Evolutionary conservation across 2,329 filamentous ascomycete genomes (phyloP), one percentile per base, ranked within the genome.

Genomic region (Acrocalymma vagum): DNA sequence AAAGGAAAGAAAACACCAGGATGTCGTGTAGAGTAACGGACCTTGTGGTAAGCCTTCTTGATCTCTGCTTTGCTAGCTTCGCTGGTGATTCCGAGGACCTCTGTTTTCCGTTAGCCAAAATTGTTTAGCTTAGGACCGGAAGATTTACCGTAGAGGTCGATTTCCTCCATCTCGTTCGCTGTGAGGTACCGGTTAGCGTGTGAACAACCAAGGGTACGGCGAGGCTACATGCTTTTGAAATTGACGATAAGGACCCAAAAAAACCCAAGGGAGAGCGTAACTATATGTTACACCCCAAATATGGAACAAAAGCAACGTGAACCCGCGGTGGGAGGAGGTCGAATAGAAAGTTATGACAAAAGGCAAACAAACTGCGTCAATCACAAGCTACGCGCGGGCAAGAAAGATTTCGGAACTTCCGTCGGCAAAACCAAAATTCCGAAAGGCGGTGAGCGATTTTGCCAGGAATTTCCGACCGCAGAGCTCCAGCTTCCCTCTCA

Each of bases 1-100:
- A 41, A 13, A 25, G n/a, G 29, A n/a, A 39, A 35, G 38, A 5
- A 43, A 46, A 27, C 35, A 24, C 13, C 26, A 20, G 22, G 18
- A 36, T 29, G 18, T n/a, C 18, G 15, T 17, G 20, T 17, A 38
- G 36, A 18, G 27, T 15, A 34, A 66, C 74, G 58, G 59, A 92
- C 92, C 82, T 95, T 96, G 75, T 93, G 88, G 75, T 96, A 96
- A 48, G 92, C 92, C 74, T 96, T 96, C 72, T 94, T 95, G 73
- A 97, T 88, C 62, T 96, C 88, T 40, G 87, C 83, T 62, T 87
- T 86, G 48, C 79, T 85, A 36, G 92, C 88, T 48, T 76, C 76
- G 68, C 80, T 87, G 36, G 85, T 77, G 59, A 97, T 81, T 45
- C 84, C 87, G 48, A 97, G 84, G 59, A 96, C 79, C 75, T 86